These are phyloP conservation scores for Talaromyces proteolyticus DNA, from an alignment of 495 filamentous ascomycete genomes.

Conservation along the genomic window DNA sequence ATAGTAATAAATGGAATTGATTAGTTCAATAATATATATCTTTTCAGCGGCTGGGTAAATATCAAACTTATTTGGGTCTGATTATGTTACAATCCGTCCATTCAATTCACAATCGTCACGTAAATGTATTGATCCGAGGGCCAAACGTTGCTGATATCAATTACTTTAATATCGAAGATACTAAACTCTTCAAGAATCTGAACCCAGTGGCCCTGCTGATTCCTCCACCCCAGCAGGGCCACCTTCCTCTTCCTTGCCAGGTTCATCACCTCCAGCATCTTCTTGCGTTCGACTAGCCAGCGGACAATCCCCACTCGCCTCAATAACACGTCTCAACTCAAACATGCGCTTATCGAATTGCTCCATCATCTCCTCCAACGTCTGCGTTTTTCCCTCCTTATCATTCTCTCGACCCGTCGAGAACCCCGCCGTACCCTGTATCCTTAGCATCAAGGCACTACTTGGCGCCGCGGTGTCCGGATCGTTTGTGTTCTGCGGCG, in stretches of 20 bases:
- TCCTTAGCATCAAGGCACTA: slow-evolving; percentile 56
- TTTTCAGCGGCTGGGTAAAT: too few relatives aligned
- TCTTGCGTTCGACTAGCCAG: neutral
- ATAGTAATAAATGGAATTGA: too few relatives aligned
- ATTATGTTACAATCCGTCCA: too few relatives aligned
- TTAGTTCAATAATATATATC: too few relatives aligned
- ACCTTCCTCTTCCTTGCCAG: neutral
- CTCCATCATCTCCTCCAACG: slow-evolving; percentile 50
- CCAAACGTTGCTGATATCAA: too few relatives aligned
- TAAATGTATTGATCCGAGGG: too few relatives aligned
- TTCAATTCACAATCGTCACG: too few relatives aligned
- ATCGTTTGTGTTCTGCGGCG: slow-evolving; percentile 24
- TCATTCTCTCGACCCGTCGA: slow-evolving; percentile 23
- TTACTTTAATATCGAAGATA: too few relatives aligned
- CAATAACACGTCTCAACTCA: slow-evolving; percentile 39
- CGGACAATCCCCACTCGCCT: slow-evolving; percentile 15
- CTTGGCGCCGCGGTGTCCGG: slow-evolving; percentile 9
- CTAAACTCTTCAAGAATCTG: too few relatives aligned
- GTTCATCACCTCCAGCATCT: neutral
- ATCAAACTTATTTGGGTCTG: too few relatives aligned
- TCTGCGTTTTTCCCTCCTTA: slow-evolving; percentile 25
- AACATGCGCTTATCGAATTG: slow-evolving; percentile 64
- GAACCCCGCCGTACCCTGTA: slow-evolving; percentile 49
- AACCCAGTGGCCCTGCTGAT: too few relatives aligned
- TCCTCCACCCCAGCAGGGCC: too few relatives aligned